phyloP scores from a whole-genome alignment of 257 asterid genomes.

The Prunella vulgaris region DNA sequence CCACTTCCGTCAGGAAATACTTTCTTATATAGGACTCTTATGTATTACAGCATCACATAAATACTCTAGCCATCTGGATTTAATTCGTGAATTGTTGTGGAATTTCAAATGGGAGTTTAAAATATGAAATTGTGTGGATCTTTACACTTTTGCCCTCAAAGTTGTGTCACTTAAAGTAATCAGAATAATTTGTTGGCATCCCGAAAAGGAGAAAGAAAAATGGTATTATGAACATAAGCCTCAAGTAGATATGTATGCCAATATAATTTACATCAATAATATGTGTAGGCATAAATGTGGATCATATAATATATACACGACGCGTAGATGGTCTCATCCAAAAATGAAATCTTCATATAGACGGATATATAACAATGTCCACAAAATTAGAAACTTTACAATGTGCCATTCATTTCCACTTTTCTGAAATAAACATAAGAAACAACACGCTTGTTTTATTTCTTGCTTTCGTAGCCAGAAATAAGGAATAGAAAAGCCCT shows the following conservation, averaged over 20 bases:
- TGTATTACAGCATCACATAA: background rate
- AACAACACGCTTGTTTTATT: background rate
- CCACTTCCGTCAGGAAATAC: background rate
- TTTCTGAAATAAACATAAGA: background rate
- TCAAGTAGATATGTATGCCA: background rate
- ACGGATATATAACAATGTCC: background rate
- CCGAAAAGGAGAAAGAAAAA: background rate
- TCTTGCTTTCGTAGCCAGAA: background rate
- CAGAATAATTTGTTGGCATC: background rate
- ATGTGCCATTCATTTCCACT: background rate
- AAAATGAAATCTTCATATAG: background rate
- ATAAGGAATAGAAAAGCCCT: background rate
- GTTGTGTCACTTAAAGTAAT: background rate
- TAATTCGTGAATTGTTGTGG: background rate
- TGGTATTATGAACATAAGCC: background rate
- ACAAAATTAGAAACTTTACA: background rate
- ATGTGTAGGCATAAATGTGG: background rate
- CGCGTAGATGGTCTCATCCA: background rate
- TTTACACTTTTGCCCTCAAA: background rate
- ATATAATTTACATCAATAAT: background rate
- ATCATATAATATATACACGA: background rate
- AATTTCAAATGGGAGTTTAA: background rate
- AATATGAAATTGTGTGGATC: background rate
- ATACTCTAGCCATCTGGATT: background rate
- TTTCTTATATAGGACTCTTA: background rate